A percentile compares a stretch with the other conserved stretches of the same genome.
These are phyloP conservation scores for Cajanus cajan DNA, from an alignment of 306 rosid species.

Conservation along the genomic window DNA sequence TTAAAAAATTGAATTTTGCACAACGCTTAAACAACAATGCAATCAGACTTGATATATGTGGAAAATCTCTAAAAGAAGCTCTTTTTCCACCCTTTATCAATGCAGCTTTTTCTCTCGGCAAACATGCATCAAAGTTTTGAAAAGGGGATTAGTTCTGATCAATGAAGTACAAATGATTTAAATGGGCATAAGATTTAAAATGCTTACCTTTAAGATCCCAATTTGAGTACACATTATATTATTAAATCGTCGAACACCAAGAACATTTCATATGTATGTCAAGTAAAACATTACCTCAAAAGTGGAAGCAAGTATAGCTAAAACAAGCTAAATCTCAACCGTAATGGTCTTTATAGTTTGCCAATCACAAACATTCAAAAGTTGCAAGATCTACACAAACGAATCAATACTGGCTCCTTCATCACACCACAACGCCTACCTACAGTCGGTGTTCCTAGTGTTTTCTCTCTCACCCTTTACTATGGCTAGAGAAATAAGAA, in stretches of 20 bases:
- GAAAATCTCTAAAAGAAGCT: neutral
- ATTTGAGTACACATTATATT: neutral
- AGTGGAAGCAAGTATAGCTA: neutral
- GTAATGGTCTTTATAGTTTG: too few relatives aligned
- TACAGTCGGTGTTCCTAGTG: too few relatives aligned
- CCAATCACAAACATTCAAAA: too few relatives aligned
- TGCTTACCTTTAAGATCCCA: neutral
- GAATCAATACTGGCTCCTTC: too few relatives aligned
- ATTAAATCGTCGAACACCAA: neutral
- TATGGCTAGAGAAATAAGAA: neutral
- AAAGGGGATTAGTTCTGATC: neutral
- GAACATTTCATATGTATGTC: neutral
- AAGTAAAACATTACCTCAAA: neutral
- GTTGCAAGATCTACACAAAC: too few relatives aligned
- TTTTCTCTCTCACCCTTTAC: too few relatives aligned
- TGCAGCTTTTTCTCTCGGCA: neutral
- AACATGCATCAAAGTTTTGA: neutral
- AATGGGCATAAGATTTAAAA: neutral
- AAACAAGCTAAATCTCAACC: neutral
- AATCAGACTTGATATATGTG: neutral
- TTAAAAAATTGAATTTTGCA: neutral
- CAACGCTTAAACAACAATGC: neutral
- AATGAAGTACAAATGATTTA: neutral
- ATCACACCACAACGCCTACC: too few relatives aligned
- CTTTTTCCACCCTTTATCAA: neutral